A percentile compares a stretch with the other conserved stretches of the same genome.
Evolutionary conservation across 2,329 filamentous ascomycete species (phyloP).

Genomic region (Botrytis aclada): DNA sequence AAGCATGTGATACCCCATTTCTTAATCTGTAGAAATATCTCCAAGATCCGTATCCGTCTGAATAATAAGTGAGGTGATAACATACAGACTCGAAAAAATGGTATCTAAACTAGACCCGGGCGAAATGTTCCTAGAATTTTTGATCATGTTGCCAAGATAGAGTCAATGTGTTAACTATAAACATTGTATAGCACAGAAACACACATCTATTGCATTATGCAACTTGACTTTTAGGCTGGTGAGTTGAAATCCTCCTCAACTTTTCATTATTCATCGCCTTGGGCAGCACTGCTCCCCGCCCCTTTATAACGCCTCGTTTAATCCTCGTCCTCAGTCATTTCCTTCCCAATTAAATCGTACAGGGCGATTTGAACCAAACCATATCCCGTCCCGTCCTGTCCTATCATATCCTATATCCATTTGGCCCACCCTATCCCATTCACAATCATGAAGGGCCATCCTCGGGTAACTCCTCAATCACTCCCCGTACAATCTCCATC

Average conservation of each 20-base stretch:
- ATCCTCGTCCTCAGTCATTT: not conserved
- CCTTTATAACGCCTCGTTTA: not conserved
- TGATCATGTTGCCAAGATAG: not conserved
- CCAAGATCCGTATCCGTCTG: not conserved
- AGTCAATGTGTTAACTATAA: not conserved
- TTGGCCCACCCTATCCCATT: not conserved
- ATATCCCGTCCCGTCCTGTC: not conserved
- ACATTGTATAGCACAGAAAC: not conserved
- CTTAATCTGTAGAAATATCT: not conserved
- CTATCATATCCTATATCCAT: not conserved
- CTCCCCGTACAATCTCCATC: conserved; percentile 72
- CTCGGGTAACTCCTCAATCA: conserved; percentile 65
- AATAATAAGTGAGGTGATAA: not conserved
- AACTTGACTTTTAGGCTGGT: not conserved
- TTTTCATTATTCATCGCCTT: conserved; percentile 8
- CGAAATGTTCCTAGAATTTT: not conserved
- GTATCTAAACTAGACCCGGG: not conserved
- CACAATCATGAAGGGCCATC: conserved; percentile 43
- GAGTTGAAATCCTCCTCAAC: not conserved
- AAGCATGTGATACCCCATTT: not conserved
- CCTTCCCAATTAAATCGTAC: not conserved
- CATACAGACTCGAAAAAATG: not conserved
- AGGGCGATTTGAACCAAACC: not conserved
- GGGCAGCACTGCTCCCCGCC: not conserved
- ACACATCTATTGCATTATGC: not conserved